Base-by-base conservation (phyloP, 306 rosid genomes). In the Lathyrus oleraceus region DNA sequence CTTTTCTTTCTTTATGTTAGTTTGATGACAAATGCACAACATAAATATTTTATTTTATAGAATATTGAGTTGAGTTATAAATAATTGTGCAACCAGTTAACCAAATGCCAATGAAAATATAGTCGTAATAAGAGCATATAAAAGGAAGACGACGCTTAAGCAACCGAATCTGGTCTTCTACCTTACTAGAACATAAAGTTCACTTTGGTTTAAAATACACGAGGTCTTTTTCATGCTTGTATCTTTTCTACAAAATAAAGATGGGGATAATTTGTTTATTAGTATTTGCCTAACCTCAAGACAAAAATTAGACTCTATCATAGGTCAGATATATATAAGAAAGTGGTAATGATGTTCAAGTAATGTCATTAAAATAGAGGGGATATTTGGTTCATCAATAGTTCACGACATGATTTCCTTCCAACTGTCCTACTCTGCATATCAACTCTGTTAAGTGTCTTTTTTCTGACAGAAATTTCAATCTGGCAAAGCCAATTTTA, bases 101-200 rank as follows among this genome's bases (percentile, higher is more conserved):
- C 23, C 61, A 25, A 71, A 67, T 36, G 47, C 11, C n/a, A 25
- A 57, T 52, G 59, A 39, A 71, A 73, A 20, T 10, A 16, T 72
- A 64, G 53, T 51, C 58, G 15, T 16, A 14, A 70, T 28, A 48
- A 15, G 58, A 66, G 52, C 7, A 40, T 11, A 47, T n/a, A 47
- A 14, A 28, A 42, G 28, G 12, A 52, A 2, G 35, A 54, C 2
- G 10, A 12, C 0, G 48, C 23, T 62, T 58, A 61, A 67, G 67
- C 63, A 20, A 48, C 35, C 2, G 43, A 65, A 43, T 32, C 75
- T 6, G 44, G 61, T 60, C 28, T 30, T 3, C 8, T 1, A 72
- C 17, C 73, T 16, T 16, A 42, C 49, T n/a, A 35, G 38, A 44
- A 12, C 56, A 23, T 25, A 65, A 54, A 45, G 20, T 28, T 70